Evolutionary conservation across 192 early-diverging fungal genomes (phyloP).

Genomic region (Backusella liffmaniae): DNA sequence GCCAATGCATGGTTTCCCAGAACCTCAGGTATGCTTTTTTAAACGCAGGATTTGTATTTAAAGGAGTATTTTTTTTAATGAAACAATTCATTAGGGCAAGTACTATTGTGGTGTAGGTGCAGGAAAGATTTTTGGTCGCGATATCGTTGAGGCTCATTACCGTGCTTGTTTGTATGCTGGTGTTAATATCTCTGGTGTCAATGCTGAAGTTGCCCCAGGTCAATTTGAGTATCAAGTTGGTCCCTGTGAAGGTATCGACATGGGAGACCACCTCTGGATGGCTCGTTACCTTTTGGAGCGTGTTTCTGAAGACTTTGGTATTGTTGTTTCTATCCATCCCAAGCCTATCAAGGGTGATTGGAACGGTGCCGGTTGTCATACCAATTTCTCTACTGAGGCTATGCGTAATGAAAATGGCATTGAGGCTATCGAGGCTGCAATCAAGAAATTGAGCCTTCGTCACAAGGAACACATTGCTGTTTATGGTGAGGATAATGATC

Average conservation of each 20-base stretch:
- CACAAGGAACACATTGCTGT: conserved; percentile 55
- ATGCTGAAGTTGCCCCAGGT: conserved; percentile 56
- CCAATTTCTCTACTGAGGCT: conserved; percentile 49
- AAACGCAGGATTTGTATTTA: neutral
- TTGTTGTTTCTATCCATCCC: conserved; percentile 53
- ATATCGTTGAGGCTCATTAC: conserved; percentile 58
- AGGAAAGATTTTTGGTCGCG: conserved; percentile 51
- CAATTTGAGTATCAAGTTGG: conserved; percentile 60
- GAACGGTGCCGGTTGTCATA: conserved; percentile 61
- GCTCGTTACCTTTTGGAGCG: conserved; percentile 50
- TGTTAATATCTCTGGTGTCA: conserved; percentile 54
- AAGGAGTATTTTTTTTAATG: neutral
- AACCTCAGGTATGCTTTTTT: conserved; percentile 37
- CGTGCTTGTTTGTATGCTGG: conserved; percentile 56
- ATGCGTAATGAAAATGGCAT: conserved; percentile 54
- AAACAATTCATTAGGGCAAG: conserved; percentile 27
- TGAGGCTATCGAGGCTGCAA: conserved; percentile 49
- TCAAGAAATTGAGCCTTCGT: conserved; percentile 44
- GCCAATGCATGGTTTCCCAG: conserved; percentile 57
- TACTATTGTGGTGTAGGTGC: conserved; percentile 60
- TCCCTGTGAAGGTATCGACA: conserved; percentile 52
- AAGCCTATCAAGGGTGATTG: conserved; percentile 60
- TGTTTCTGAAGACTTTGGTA: conserved; percentile 58
- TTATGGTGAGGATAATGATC: conserved; percentile 58
- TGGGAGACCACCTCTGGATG: conserved; percentile 59